A percentile compares a stretch with the other conserved stretches of the same genome.
Evolutionary conservation across 1,139 yeast genomes (phyloP).

Genomic region (Suhomyces bolitotheri): DNA sequence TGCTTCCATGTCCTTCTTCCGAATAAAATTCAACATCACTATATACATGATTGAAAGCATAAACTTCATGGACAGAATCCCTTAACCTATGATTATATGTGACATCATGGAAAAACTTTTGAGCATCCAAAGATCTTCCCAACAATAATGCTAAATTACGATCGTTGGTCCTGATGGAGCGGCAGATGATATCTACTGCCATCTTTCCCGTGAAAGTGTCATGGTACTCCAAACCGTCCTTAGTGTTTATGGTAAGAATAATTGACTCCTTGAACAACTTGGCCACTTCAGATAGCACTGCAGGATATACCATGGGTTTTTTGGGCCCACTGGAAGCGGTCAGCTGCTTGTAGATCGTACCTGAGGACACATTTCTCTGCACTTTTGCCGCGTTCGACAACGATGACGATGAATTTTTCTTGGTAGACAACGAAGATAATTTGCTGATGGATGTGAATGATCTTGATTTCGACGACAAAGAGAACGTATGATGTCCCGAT

Average conservation of each 20-base stretch:
- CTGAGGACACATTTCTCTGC: conserved; percentile 35
- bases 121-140: conserved; percentile 94
- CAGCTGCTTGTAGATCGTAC: conserved; percentile 39
- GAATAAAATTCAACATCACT: conserved; percentile 42
- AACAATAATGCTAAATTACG: conserved; percentile 83
- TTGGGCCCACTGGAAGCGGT: conserved; percentile 40
- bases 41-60: conserved; percentile 71
- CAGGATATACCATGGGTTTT: conserved; percentile 81
- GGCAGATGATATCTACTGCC: conserved; percentile 86
- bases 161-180: conserved; percentile 85
- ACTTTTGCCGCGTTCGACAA: conserved; percentile 21
- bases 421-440: conserved; percentile 41
- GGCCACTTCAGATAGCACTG: conserved; percentile 83
- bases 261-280: conserved; percentile 71
- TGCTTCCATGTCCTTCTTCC: conserved; percentile 26
- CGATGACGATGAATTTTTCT: conserved; percentile 43
- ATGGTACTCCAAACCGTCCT: conserved; percentile 92
- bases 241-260: conserved; percentile 74
- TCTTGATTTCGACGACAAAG: conserved; percentile 44
- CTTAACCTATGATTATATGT: conserved; percentile 91
- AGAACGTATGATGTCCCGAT: conserved; percentile 37
- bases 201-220: conserved; percentile 94
- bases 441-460: conserved; percentile 47
- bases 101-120: conserved; percentile 91
- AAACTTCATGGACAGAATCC: conserved; percentile 84